Evolutionary conservation across 2,329 filamentous ascomycete species (phyloP).

Genomic region (Hirsutella rhossiliensis): DNA sequence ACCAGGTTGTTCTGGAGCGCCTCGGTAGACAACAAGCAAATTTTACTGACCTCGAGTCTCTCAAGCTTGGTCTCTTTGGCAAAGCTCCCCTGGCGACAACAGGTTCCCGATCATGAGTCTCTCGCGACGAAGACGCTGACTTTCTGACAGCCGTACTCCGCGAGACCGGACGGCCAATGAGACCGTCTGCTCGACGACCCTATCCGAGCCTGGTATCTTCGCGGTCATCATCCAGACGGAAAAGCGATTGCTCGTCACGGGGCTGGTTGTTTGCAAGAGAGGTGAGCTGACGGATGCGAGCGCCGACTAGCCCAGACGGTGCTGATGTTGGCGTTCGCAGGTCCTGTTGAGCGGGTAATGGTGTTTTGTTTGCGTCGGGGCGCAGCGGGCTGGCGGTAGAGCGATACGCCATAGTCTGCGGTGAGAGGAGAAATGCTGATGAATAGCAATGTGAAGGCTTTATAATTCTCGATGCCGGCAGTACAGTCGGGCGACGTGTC

Average conservation of each 20-base stretch:
- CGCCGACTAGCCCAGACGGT: slow-evolving; percentile 14
- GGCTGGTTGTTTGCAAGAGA: slow-evolving; percentile 5
- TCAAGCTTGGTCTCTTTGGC: slow-evolving; percentile 2
- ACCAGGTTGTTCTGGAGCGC: too few relatives aligned
- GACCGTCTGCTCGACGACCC: slow-evolving; percentile 2
- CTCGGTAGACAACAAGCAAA: background rate
- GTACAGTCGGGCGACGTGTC: too few relatives aligned
- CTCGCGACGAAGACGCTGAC: too few relatives aligned
- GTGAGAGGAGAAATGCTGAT: background rate
- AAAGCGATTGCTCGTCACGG: background rate
- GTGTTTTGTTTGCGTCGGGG: slow-evolving; percentile 1
- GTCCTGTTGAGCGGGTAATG: slow-evolving; percentile 3
- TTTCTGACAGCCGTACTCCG: too few relatives aligned
- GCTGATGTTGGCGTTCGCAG: slow-evolving; percentile 6
- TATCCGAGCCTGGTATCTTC: slow-evolving; percentile 15
- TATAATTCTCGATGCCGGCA: background rate
- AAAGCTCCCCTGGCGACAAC: too few relatives aligned
- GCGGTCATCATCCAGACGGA: slow-evolving; percentile 7
- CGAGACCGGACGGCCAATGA: too few relatives aligned
- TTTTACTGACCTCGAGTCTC: slow-evolving; percentile 2
- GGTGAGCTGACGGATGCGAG: slow-evolving; percentile 16
- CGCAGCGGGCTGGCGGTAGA: slow-evolving; percentile 3
- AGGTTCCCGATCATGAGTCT: too few relatives aligned
- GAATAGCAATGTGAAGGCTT: background rate
- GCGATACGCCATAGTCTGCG: slow-evolving; percentile 6